Percentiles rank a stretch among this genome's conserved stretches.
Conservation (phyloP, 371 early-diverging fungal genomes). For the Mucor lusitanicus region DNA sequence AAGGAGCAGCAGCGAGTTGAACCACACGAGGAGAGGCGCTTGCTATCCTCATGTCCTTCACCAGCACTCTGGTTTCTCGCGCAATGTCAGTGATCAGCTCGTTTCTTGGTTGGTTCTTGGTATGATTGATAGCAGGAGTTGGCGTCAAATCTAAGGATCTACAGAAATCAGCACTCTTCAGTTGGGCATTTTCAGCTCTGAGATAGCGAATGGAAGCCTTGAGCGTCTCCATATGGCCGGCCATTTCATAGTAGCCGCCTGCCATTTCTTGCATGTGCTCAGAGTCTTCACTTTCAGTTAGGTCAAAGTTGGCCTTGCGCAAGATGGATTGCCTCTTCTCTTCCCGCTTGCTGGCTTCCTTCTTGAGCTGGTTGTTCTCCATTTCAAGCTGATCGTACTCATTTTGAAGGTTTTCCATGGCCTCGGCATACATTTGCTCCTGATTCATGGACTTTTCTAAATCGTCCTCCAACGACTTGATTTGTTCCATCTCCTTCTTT, state of each 20-base stretch:
- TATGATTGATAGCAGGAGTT: no score
- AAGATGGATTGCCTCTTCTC: conserved; percentile 41
- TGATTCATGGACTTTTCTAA: conserved; percentile 61
- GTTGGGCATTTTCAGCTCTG: conserved; percentile 79
- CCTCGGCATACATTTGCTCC: conserved; percentile 72
- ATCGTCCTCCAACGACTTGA: conserved; percentile 61
- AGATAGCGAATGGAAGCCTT: conserved; percentile 75
- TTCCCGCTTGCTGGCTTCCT: conserved; percentile 41
- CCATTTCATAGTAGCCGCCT: conserved; percentile 26
- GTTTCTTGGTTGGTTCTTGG: not conserved
- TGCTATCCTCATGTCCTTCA: conserved; percentile 52
- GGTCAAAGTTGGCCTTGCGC: conserved; percentile 29
- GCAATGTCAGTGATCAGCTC: conserved; percentile 20
- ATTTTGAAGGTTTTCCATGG: conserved; percentile 69
- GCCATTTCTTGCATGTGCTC: conserved; percentile 24
- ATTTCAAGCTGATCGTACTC: conserved; percentile 73
- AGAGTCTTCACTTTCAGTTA: conserved; percentile 13
- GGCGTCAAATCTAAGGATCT: conserved; percentile 28
- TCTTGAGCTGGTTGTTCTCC: conserved; percentile 66
- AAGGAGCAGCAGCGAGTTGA: conserved; percentile 38
- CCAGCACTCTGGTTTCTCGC: conserved; percentile 33
- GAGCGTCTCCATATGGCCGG: conserved; percentile 60
- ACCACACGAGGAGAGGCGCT: conserved; percentile 61
- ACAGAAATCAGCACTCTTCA: conserved; percentile 65
- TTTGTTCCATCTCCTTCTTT: conserved; percentile 71